Percentiles rank a stretch among this genome's conserved stretches.
These are phyloP conservation scores for Gymnopilus junonius DNA, from an alignment of 768 basidiomycete genomes.

Conservation along the genomic window DNA sequence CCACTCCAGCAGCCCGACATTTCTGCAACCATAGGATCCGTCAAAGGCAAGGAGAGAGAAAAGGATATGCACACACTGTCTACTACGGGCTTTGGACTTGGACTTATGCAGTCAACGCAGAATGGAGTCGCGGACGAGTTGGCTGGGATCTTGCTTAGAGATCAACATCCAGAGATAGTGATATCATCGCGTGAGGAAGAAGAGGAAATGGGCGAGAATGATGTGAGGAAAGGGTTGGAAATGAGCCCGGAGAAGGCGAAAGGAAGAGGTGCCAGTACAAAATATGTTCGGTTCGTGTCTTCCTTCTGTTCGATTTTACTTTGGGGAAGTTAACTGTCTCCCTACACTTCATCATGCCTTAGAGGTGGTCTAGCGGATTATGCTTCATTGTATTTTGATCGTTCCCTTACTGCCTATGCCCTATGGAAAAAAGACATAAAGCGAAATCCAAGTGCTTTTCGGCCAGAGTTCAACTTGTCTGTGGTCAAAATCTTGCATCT, in stretches of 20 bases:
- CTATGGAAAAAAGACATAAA: conserved; percentile 57
- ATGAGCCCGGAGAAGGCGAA: conserved; percentile 60
- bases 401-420: conserved; percentile 46
- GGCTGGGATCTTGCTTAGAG: conserved; percentile 55
- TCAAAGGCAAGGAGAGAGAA: conserved; percentile 15
- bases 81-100: conserved; percentile 45
- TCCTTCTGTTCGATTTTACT: background rate
- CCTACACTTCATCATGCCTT: background rate
- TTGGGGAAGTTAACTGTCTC: conserved; percentile 3
- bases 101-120: conserved; percentile 47
- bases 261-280: conserved; percentile 43
- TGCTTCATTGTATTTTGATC: conserved; percentile 46
- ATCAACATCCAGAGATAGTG: conserved; percentile 44
- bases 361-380: conserved; percentile 65
- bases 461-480: conserved; percentile 47
- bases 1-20: conserved; percentile 30
- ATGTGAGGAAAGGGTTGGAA: conserved; percentile 52
- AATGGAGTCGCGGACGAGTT: conserved; percentile 45
- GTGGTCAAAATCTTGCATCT: conserved; percentile 47
- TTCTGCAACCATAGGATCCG: background rate
- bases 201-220: conserved; percentile 38
- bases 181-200: conserved; percentile 14
- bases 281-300: conserved; percentile 49
- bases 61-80: conserved; percentile 53
- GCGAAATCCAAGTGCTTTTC: conserved; percentile 34